These are phyloP conservation scores for Emmonsiellopsis sp. DNA, from an alignment of 2,329 filamentous ascomycete genomes.

Conservation along the genomic window DNA sequence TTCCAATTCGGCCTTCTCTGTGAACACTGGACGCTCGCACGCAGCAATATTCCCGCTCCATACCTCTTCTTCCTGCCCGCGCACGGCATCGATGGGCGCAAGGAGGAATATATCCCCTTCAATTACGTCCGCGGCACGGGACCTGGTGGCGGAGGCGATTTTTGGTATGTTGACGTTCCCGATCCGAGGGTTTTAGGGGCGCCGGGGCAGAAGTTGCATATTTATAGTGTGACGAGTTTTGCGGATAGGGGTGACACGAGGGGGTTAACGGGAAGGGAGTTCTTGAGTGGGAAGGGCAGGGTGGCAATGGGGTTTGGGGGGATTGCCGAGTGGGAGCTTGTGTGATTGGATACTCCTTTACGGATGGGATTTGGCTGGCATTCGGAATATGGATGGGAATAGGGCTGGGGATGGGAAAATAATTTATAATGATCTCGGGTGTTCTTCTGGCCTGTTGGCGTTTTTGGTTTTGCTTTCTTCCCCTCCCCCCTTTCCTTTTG, in stretches of 20 bases:
- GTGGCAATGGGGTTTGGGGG: constrained; percentile 42
- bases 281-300: constrained; percentile 38
- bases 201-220: constrained; percentile 57
- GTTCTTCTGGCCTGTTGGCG: too few relatives aligned
- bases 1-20: constrained; percentile 77
- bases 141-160: constrained; percentile 57
- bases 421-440: too few relatives aligned
- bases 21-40: constrained; percentile 69
- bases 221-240: constrained; percentile 53
- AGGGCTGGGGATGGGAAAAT: too few relatives aligned
- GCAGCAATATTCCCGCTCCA: constrained; percentile 54
- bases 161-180: constrained; percentile 71
- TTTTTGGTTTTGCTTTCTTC: background rate
- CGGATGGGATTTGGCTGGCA: too few relatives aligned
- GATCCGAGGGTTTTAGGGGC: constrained; percentile 55
- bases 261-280: constrained; percentile 43
- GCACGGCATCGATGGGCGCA: constrained; percentile 56
- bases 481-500: background rate
- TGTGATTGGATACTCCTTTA: constrained; percentile 12
- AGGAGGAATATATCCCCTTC: constrained; percentile 61
- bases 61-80: constrained; percentile 63
- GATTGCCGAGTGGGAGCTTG: constrained; percentile 48
- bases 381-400: too few relatives aligned
- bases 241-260: constrained; percentile 42
- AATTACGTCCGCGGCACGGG: constrained; percentile 37